Conservation (phyloP, 352 stramenopile species). For the Phytopythium oedochilum region DNA sequence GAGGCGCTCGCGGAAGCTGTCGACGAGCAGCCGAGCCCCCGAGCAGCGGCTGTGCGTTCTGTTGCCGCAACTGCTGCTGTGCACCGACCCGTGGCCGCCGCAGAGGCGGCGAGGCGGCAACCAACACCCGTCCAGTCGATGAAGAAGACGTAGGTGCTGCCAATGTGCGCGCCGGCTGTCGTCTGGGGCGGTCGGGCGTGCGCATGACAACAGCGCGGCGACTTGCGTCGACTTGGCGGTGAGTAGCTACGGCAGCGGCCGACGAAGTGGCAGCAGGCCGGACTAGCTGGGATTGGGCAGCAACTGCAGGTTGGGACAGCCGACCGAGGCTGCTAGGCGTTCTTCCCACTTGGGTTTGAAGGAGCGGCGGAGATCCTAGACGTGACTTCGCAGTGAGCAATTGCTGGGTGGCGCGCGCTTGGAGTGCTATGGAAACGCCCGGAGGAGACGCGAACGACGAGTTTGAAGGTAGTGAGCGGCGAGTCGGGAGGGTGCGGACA, state of each 20-base stretch:
- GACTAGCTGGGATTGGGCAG: background rate
- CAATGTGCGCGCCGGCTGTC: slow-evolving; percentile 25
- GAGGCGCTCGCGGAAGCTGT: slow-evolving; percentile 13
- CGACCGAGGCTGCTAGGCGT: background rate
- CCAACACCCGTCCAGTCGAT: slow-evolving; percentile 35
- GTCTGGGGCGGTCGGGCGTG: slow-evolving; percentile 72
- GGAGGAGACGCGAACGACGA: background rate
- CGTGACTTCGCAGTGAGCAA: background rate
- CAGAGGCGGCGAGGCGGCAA: slow-evolving; percentile 75
- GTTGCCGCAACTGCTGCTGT: slow-evolving; percentile 9
- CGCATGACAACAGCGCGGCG: slow-evolving; percentile 51
- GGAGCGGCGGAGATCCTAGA: background rate
- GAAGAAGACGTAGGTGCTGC: background rate
- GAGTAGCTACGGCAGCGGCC: background rate
- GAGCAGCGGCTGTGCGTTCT: slow-evolving; percentile 13
- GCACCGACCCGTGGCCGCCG: slow-evolving; percentile 30
- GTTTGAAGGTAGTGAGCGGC: background rate
- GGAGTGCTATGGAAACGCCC: background rate
- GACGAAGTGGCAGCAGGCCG: background rate
- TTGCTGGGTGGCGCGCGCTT: background rate
- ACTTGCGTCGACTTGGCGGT: slow-evolving; percentile 1
- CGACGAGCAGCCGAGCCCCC: slow-evolving; percentile 19
- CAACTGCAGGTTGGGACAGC: background rate
- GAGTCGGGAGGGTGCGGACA: background rate
- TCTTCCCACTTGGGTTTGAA: background rate